Evolutionary conservation across 2,329 filamentous ascomycete species (phyloP), one percentile per base, ranked within the genome.

Genomic region (Lasiodiplodia gonubiensis): DNA sequence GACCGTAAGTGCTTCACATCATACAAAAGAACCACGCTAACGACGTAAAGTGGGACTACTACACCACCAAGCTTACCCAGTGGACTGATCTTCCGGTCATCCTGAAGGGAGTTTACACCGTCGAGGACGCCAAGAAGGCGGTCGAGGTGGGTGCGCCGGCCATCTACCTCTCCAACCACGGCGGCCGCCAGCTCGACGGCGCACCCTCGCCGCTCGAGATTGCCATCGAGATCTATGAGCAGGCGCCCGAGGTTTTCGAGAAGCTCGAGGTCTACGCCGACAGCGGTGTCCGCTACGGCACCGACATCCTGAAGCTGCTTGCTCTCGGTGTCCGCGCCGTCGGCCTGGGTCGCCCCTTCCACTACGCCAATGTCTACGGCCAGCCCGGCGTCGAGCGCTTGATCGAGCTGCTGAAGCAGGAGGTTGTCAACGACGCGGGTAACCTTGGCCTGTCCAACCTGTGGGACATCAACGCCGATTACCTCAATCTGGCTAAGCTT

Each of bases 131-230:
- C 4, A 75, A 75, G 59, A 71, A 77, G 11, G 77, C 75, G 1
- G 72, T 78, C 48, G 73, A 79, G 53, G 68, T 77, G 10, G 80
- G 79, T 11, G 77, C 73, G 10, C 75, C 75, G 37, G 79, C 79
- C 2, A 77, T 80, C 64, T 80, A 78, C 70, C 72, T 81, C 53
- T 80, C 77, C 53, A 81, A 81, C 72, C 79, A 81, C 70, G 80
- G 80, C 23, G 80, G 79, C 10, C 74, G 80, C 54, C 76, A 78
- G 57, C 73, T 79, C 59, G 79, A 81, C 77, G 59, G 83, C 18
- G 82, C 85, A 2, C 89, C 90, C 0, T 90, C 86, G 0, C 87
- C 90, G 0, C 88, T 90, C 14, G 92, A 95, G 73, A 88, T 94
- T 60, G 91, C 91, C 4, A 86, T 92, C 11, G 91, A 93, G 69